Evolutionary conservation across 805 yeast species (phyloP).

Genomic region (Barnettozyma sp.): DNA sequence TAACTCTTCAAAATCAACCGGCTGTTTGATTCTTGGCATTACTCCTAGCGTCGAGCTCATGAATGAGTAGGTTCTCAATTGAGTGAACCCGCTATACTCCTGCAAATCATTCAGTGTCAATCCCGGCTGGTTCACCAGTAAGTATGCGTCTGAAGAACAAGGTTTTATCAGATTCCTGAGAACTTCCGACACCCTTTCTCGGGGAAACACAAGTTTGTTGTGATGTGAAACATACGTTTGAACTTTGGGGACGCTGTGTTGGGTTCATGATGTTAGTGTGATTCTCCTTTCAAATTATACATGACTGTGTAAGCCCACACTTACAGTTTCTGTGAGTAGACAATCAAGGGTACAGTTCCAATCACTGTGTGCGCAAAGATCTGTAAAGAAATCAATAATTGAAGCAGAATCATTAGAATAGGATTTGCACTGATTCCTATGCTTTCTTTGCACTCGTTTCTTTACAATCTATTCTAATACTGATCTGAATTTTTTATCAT

Average conservation of each 20-base stretch:
- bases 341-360: conserved; percentile 16
- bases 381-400: neutral
- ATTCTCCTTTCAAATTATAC: neutral
- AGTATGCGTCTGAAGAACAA: conserved; percentile 51
- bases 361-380: neutral
- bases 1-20: conserved; percentile 36
- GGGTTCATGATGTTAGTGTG: conserved; percentile 1
- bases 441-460: neutral
- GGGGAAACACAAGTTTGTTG: conserved; percentile 21
- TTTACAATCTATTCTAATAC: neutral
- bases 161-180: conserved; percentile 27
- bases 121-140: conserved; percentile 51
- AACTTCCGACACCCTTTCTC: conserved; percentile 25
- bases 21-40: conserved; percentile 41
- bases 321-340: conserved; percentile 19
- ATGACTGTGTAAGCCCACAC: conserved; percentile 3
- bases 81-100: conserved; percentile 36
- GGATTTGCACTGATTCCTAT: no score
- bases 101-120: conserved; percentile 40
- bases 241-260: conserved; percentile 22
- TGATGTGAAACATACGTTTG: conserved; percentile 22
- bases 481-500: neutral
- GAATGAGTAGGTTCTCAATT: conserved; percentile 43
- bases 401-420: neutral
- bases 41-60: conserved; percentile 56